Percentiles rank a stretch among this genome's conserved stretches.
Evolutionary conservation across 169 alveolate species (phyloP).

Genomic region (Plasmodium gaboni): DNA sequence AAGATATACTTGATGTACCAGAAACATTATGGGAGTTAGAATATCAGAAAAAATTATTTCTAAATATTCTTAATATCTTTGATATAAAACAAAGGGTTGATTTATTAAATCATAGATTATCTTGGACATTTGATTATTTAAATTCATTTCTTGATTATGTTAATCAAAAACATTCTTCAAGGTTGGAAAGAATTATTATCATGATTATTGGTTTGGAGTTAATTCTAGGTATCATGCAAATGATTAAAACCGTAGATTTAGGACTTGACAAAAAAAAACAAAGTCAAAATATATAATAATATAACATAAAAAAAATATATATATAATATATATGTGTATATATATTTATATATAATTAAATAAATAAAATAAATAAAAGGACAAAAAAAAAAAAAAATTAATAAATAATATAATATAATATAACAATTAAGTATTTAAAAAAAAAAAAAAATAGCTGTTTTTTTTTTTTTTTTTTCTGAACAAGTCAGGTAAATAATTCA

Average conservation of each 20-base stretch:
- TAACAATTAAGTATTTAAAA: neutral
- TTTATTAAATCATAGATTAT: slow-evolving; percentile 79
- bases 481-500: too few species aligned
- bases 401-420: neutral
- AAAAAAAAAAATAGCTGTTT: neutral
- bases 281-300: slow-evolving; percentile 6
- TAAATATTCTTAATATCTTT: slow-evolving; percentile 72
- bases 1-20: slow-evolving; percentile 82
- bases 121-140: slow-evolving; percentile 83
- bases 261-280: neutral
- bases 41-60: slow-evolving; percentile 78
- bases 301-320: slow-evolving; percentile 2
- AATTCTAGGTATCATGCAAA: slow-evolving; percentile 79
- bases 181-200: slow-evolving; percentile 83
- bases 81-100: slow-evolving; percentile 82
- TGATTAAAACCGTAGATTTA: slow-evolving; percentile 41
- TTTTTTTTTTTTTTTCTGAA: neutral
- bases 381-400: neutral
- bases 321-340: neutral
- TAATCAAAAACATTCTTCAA: slow-evolving; percentile 83
- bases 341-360: neutral
- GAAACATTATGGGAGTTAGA: slow-evolving; percentile 83
- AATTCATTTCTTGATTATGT: slow-evolving; percentile 83
- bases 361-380: neutral
- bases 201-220: slow-evolving; percentile 81